phyloP scores from a whole-genome alignment of 257 asterid species.

The Fraxinus anomala region DNA sequence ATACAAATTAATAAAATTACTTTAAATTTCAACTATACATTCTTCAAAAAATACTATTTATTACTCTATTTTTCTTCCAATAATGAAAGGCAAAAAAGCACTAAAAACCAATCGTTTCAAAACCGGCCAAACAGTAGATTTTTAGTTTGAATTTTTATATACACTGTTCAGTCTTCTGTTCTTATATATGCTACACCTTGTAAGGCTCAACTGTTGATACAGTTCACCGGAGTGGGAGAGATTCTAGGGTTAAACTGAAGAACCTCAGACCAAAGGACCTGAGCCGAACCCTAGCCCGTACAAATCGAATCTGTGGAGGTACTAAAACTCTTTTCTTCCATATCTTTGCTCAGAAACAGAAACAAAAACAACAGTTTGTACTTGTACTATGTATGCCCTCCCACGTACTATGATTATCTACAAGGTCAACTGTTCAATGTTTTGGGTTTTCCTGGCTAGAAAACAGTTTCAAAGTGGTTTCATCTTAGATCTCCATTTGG shows the following conservation, averaged over 20 bases:
- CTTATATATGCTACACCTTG: not conserved
- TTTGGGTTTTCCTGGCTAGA: slow-evolving; percentile 5
- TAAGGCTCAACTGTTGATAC: not conserved
- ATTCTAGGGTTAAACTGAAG: slow-evolving; percentile 3
- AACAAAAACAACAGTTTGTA: not conserved
- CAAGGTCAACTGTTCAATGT: not conserved
- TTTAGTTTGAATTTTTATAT: not conserved
- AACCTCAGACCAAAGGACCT: slow-evolving; percentile 7
- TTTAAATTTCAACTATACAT: too few species aligned
- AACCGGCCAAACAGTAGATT: not conserved
- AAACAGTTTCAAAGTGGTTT: not conserved
- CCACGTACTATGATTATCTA: not conserved
- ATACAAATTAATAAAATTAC: too few species aligned
- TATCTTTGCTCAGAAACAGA: slow-evolving; percentile 15
- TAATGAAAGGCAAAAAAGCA: too few species aligned
- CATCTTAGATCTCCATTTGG: slow-evolving; percentile 17
- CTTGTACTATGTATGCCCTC: not conserved
- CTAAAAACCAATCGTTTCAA: not conserved
- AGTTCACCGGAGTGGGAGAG: not conserved
- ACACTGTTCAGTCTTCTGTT: not conserved
- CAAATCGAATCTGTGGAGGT: slow-evolving; percentile 27
- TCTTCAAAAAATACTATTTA: too few species aligned
- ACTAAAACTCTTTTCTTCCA: not conserved
- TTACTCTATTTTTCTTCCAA: too few species aligned
- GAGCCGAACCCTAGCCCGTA: slow-evolving; percentile 36